Conservation (phyloP, 176 grass and related monocot species). For the maize (Zea mays) region DNA sequence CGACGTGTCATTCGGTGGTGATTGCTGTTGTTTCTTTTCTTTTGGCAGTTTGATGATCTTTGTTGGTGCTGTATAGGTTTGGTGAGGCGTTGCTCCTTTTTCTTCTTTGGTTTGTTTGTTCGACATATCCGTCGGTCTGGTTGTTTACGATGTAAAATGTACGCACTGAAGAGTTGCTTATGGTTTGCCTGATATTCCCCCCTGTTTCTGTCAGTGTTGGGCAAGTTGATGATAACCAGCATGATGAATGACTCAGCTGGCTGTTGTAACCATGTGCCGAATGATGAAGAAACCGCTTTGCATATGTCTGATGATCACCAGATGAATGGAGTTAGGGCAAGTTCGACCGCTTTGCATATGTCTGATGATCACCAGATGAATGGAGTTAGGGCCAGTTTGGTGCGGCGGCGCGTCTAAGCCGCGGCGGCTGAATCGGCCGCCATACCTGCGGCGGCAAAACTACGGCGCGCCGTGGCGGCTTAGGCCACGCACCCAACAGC, state of each 20-base stretch:
- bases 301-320: neutral
- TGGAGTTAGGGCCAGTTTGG: too few relatives aligned
- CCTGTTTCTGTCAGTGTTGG: neutral
- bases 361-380: neutral
- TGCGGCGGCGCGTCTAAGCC: too few relatives aligned
- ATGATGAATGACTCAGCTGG: neutral
- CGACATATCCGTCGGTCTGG: neutral
- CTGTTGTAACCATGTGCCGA: neutral
- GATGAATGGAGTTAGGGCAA: neutral
- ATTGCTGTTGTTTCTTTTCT: neutral
- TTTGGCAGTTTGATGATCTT: slow-evolving; percentile 8
- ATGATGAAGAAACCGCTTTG: neutral
- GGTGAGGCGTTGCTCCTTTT: slow-evolving; percentile 6
- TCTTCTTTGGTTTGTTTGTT: too few relatives aligned
- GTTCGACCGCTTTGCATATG: neutral
- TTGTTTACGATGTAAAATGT: neutral
- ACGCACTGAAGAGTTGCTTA: neutral
- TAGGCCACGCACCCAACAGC: too few relatives aligned
- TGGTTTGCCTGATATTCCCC: neutral
- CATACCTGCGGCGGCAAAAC: too few relatives aligned
- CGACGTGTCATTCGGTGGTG: slow-evolving; percentile 21
- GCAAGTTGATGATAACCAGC: neutral
- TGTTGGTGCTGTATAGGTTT: slow-evolving; percentile 47
- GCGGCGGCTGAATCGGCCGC: too few relatives aligned
- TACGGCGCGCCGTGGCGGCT: too few relatives aligned